Conservation (phyloP, 129 eudicot genomes). For the Chrysanthemum seticuspe region DNA sequence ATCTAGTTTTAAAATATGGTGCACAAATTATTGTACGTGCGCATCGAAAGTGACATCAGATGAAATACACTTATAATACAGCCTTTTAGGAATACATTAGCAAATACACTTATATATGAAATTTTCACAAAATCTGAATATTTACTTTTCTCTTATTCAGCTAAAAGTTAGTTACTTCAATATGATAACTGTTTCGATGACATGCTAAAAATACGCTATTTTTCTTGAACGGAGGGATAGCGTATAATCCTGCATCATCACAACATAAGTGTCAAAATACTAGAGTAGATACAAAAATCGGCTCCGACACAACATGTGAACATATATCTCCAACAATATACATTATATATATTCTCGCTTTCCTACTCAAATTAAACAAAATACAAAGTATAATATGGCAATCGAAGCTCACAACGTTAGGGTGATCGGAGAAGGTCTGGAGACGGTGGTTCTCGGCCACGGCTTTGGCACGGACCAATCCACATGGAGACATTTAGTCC, state of each 20-base stretch:
- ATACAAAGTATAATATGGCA: background rate
- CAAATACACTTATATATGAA: too few relatives aligned
- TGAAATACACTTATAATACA: too few relatives aligned
- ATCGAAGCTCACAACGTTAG: slow-evolving; percentile 19
- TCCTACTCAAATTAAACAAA: background rate
- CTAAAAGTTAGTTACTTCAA: too few relatives aligned
- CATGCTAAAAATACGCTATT: too few relatives aligned
- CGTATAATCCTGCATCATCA: background rate
- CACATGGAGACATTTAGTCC: slow-evolving; percentile 8
- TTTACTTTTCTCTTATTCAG: too few relatives aligned
- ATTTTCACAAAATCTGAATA: too few relatives aligned
- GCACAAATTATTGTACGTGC: too few relatives aligned
- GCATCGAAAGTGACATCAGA: too few relatives aligned
- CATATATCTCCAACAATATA: background rate
- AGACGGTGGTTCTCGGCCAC: slow-evolving; percentile 18
- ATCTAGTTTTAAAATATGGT: too few relatives aligned
- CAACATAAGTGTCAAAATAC: background rate
- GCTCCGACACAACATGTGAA: background rate
- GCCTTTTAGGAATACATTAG: too few relatives aligned
- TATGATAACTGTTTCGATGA: too few relatives aligned
- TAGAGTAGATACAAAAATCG: background rate
- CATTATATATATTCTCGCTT: background rate
- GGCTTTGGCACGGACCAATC: slow-evolving; percentile 29
- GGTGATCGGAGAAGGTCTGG: slow-evolving; percentile 7
- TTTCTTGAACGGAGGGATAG: background rate